Base-by-base conservation (phyloP, 192 early-diverging fungal species). In the Linnemannia exigua region DNA sequence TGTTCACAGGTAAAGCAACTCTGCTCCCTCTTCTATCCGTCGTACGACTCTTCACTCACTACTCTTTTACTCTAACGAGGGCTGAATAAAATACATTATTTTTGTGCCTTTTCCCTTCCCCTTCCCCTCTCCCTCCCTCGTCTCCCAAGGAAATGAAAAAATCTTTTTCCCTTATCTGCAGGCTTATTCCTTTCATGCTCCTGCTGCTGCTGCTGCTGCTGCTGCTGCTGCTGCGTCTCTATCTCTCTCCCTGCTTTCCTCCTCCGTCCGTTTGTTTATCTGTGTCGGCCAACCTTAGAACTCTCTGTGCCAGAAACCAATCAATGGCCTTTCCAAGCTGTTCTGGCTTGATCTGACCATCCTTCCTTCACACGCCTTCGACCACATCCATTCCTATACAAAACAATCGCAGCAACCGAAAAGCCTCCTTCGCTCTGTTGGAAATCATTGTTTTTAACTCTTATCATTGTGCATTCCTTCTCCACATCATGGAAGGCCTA, bases 301-400 rank as follows among this genome's bases (percentile, higher is more conserved):
- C 58, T 61, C 25, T 28, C 8, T 61, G n/a, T 58, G 25, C 25
- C 15, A 25, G 1, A 25, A 31, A 33, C 58, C 28, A 63, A 63
- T 63, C 58, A 31, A 15, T 63, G 12, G 31, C 2, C 22, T 54
- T 12, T 14, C 14, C 9, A 6, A 6, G 9, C 5, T 63, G 25
- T 63, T 63, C 58, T 63, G 58, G 25, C 58, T 31, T 63, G 58
- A 63, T 63, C 58, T 63, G 58, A 31, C 4, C 58, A 63, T 63
- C 28, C 28, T 31, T 31, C 28, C 28, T 63, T 25, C 28, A 25
- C n/a, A 63, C 15, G 3, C 58, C 28, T 31, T 63, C 11, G 5
- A n/a, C n/a, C n/a, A n/a, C 41, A 6, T 44, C 41, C 9, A 3
- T 44, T 44, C 41, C 41, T 44, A n/a, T n/a, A n/a, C n/a, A n/a